Evolutionary conservation across 2,329 filamentous ascomycete species (phyloP), one percentile per base, ranked within the genome.

Genomic region (Juglanconis sp.): DNA sequence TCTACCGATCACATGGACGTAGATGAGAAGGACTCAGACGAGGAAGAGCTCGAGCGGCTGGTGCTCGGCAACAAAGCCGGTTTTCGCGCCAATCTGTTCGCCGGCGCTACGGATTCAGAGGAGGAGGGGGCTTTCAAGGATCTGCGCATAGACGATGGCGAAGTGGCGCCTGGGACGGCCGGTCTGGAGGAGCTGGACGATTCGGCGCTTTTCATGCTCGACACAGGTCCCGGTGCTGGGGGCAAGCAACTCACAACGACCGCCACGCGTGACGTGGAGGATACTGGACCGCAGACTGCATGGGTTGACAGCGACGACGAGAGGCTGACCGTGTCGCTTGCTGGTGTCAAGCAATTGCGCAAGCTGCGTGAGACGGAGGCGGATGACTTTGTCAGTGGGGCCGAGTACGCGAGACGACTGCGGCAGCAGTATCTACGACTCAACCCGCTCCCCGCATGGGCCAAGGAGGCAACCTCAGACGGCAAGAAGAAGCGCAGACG

Each of bases 251-350:
- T 73, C 10, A 56, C 67, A 9, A 58, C 70, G 5, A 71, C 74
- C 40, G 67, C 60, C 5, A 65, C 67, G 24, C 53, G 60, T 7
- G 57, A 11, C 60, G 65, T 57, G 0, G 55, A 56, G 9, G 63
- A 63, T 42, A 56, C 66, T 6, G 65, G 66, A 6, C 77, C 82
- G 47, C 78, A 79, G 24, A 81, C 88, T 3, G 90, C 87, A 1
- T 99, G 95, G 95, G 87, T 93, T 67, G 95, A 99, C 72, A 98
- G 93, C 73, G 95, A 99, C 68, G 95, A 99, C 70, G 95, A 98
- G 70, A 85, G 91, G 57, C 78, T 97, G 64, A 85, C 87, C 6
- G 83, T 99, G 53, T 98, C 94, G 13, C 81, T 99, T 44, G 89
- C 91, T 3, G 84, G 86, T 32, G 87, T 88, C 49, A 84, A 87